Evolutionary conservation across 768 basidiomycete species (phyloP).

Genomic region (Lyophyllum decastes): DNA sequence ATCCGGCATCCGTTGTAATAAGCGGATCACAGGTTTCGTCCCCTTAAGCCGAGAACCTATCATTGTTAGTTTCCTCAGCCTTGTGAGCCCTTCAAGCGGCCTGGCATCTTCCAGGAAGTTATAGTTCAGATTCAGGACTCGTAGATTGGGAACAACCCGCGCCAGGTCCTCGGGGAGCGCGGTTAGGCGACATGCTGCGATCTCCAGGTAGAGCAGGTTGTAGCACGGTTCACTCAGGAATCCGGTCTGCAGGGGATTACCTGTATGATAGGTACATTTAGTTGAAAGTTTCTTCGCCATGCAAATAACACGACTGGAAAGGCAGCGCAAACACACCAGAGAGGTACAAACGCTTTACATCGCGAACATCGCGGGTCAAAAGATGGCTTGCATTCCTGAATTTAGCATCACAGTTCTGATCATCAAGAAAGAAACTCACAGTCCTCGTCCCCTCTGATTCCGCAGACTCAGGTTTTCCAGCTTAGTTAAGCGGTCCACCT

Average conservation of each 20-base stretch:
- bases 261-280: slow-evolving; percentile 38
- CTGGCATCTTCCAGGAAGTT: slow-evolving; percentile 85
- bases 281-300: slow-evolving; percentile 13
- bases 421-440: slow-evolving; percentile 57
- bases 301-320: slow-evolving; percentile 9
- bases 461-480: slow-evolving; percentile 91
- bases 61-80: slow-evolving; percentile 82
- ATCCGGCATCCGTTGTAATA: slow-evolving; percentile 71
- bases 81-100: slow-evolving; percentile 66
- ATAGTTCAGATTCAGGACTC: slow-evolving; percentile 94
- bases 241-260: slow-evolving; percentile 64
- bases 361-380: slow-evolving; percentile 75
- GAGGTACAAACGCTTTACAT: slow-evolving; percentile 92
- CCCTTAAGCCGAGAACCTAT: slow-evolving; percentile 83
- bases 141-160: slow-evolving; percentile 76
- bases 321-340: slow-evolving; percentile 63
- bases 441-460: slow-evolving; percentile 75
- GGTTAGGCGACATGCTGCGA: slow-evolving; percentile 82
- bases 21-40: slow-evolving; percentile 71
- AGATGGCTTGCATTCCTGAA: slow-evolving; percentile 34
- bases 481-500: slow-evolving; percentile 59
- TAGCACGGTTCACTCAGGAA: slow-evolving; percentile 80
- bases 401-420: slow-evolving; percentile 20
- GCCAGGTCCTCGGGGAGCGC: slow-evolving; percentile 70
- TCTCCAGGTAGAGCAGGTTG: slow-evolving; percentile 89